Conservation (phyloP, 352 stramenopile genomes). For the Phytophthora meadii region DNA sequence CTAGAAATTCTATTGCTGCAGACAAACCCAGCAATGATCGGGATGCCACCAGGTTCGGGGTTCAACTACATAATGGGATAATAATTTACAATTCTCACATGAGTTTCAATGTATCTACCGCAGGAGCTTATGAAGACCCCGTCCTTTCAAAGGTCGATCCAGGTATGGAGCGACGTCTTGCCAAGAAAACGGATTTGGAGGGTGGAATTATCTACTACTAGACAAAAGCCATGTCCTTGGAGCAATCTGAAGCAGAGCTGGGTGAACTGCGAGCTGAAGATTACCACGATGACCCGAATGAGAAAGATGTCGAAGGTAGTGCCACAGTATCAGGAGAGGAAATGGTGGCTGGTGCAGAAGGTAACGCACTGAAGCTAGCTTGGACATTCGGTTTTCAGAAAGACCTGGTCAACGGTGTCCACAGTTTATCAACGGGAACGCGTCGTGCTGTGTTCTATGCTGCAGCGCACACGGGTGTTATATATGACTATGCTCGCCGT, state of each 20-base stretch:
- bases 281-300: slow-evolving; percentile 1
- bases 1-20: slow-evolving; percentile 28
- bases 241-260: slow-evolving; percentile 12
- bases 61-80: neutral
- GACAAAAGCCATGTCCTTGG: slow-evolving; percentile 16
- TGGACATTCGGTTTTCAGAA: slow-evolving; percentile 95
- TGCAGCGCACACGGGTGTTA: slow-evolving; percentile 91
- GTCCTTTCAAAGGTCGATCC: neutral
- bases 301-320: slow-evolving; percentile 4
- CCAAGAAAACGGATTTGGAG: slow-evolving; percentile 31
- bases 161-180: slow-evolving; percentile 24
- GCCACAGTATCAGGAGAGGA: slow-evolving; percentile 1
- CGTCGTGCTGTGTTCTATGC: slow-evolving; percentile 90
- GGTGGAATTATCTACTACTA: neutral
- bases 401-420: slow-evolving; percentile 85
- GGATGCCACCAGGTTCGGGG: slow-evolving; percentile 4
- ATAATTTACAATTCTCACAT: neutral
- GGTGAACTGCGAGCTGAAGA: slow-evolving; percentile 8
- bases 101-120: neutral
- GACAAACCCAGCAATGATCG: slow-evolving; percentile 6
- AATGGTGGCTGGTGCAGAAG: slow-evolving; percentile 12
- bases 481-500: slow-evolving; percentile 92
- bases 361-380: slow-evolving; percentile 69
- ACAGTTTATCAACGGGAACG: slow-evolving; percentile 77
- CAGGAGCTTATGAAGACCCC: too few relatives aligned